Evolutionary conservation across 805 yeast species (phyloP).

Genomic region (Ogataea degrootiae): DNA sequence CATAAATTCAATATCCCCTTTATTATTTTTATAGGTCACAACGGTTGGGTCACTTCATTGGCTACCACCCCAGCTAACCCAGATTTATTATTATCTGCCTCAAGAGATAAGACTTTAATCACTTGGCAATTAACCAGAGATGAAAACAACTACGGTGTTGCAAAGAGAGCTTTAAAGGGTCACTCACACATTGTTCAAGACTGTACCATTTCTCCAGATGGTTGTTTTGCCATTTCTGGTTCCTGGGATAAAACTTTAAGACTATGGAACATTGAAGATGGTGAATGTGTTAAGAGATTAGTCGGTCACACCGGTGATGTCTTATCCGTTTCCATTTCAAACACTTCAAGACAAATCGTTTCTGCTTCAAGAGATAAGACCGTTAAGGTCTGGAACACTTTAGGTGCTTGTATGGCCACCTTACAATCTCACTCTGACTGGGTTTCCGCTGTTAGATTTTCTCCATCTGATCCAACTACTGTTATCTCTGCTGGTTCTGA

Average conservation of each 20-base stretch:
- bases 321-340: slow-evolving; percentile 92
- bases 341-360: slow-evolving; percentile 95
- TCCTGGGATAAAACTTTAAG: slow-evolving; percentile 99
- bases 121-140: slow-evolving; percentile 97
- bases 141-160: slow-evolving; percentile 96
- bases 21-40: slow-evolving; percentile 47
- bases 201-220: slow-evolving; percentile 96
- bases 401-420: slow-evolving; percentile 95
- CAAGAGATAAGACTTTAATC: slow-evolving; percentile 98
- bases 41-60: slow-evolving; percentile 97
- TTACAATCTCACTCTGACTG: slow-evolving; percentile 97
- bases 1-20: not conserved
- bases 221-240: slow-evolving; percentile 95
- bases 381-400: slow-evolving; percentile 98
- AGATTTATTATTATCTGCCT: slow-evolving; percentile 95
- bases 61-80: slow-evolving; percentile 98
- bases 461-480: slow-evolving; percentile 71
- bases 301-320: slow-evolving; percentile 98
- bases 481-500: slow-evolving; percentile 99
- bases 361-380: slow-evolving; percentile 99
- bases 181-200: slow-evolving; percentile 99
- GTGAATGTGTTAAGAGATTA: slow-evolving; percentile 90
- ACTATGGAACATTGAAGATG: slow-evolving; percentile 95
- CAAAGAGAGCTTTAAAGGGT: slow-evolving; percentile 95
- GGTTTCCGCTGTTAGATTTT: slow-evolving; percentile 97